Evolutionary conservation across 768 basidiomycete species (phyloP).

Genomic region (Antrodiella citrinella): DNA sequence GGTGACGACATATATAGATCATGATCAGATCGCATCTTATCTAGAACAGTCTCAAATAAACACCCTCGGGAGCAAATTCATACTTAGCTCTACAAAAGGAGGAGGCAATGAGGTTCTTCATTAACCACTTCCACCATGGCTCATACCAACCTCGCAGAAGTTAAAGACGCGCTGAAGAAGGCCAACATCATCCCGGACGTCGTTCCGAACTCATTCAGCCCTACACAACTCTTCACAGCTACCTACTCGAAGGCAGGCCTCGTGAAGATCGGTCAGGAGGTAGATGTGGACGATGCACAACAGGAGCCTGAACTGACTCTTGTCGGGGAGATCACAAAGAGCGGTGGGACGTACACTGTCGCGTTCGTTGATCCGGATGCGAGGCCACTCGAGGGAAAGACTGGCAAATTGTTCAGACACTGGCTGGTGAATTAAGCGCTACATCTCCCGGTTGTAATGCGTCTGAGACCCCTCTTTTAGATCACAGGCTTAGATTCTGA

Average conservation of each 20-base stretch:
- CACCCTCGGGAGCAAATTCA: too few species aligned
- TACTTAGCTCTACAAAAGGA: too few species aligned
- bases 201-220: slow-evolving; percentile 29
- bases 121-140: not conserved
- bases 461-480: slow-evolving; percentile 12
- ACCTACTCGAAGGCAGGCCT: slow-evolving; percentile 34
- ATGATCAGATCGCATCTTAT: too few species aligned
- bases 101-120: too few species aligned
- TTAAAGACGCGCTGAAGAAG: slow-evolving; percentile 27
- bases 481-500: slow-evolving; percentile 30
- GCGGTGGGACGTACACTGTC: slow-evolving; percentile 29
- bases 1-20: not conserved
- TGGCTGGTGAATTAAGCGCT: slow-evolving; percentile 19
- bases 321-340: slow-evolving; percentile 16
- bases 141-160: slow-evolving; percentile 22
- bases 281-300: slow-evolving; percentile 28
- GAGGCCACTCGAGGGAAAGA: slow-evolving; percentile 17
- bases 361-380: slow-evolving; percentile 31
- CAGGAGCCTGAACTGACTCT: slow-evolving; percentile 45
- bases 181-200: slow-evolving; percentile 39
- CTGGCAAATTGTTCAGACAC: slow-evolving; percentile 21
- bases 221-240: slow-evolving; percentile 36
- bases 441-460: not conserved
- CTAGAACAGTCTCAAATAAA: too few species aligned
- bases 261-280: slow-evolving; percentile 29